phyloP scores from a whole-genome alignment of 179 eudicot species.

The Patellifolia procumbens region DNA sequence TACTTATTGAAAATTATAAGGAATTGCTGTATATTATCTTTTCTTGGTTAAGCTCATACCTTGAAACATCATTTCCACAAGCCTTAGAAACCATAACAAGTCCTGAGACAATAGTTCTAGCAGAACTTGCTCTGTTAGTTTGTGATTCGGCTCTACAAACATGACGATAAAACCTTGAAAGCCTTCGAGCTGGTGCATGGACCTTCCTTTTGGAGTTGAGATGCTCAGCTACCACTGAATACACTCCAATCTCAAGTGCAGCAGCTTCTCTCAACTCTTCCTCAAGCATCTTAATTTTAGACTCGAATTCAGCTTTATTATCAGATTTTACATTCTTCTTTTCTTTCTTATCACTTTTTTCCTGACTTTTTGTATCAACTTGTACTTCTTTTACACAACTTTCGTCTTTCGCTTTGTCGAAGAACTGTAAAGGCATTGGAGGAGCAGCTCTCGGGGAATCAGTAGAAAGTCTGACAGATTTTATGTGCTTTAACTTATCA shows the following conservation, averaged over 20 bases:
- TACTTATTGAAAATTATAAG: background rate
- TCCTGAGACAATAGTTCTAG: conserved; percentile 68
- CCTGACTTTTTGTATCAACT: conserved; percentile 37
- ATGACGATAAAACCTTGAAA: conserved; percentile 72
- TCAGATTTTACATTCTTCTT: conserved; percentile 40
- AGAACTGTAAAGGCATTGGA: conserved; percentile 26
- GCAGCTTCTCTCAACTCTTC: conserved; percentile 89
- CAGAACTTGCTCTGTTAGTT: conserved; percentile 69
- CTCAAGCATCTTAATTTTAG: conserved; percentile 69
- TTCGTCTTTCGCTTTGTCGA: conserved; percentile 36
- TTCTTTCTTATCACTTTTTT: conserved; percentile 43
- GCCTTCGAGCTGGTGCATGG: conserved; percentile 85
- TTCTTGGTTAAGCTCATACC: conserved; percentile 39
- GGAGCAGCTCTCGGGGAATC: conserved; percentile 36
- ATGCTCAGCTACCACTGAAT: conserved; percentile 78
- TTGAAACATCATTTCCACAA: conserved; percentile 85
- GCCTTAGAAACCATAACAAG: conserved; percentile 80
- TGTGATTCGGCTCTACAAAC: conserved; percentile 50
- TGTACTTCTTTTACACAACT: conserved; percentile 34
- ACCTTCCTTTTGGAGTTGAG: conserved; percentile 77
- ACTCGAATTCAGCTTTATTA: conserved; percentile 43
- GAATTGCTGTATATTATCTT: background rate
- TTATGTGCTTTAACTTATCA: conserved; percentile 61
- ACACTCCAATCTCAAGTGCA: conserved; percentile 65
- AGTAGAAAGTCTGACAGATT: conserved; percentile 50